Evolutionary conservation across 108 stramenopile genomes (phyloP), one percentile per base, ranked within the genome.

Genomic region (Aurantiochytrium sp.): DNA sequence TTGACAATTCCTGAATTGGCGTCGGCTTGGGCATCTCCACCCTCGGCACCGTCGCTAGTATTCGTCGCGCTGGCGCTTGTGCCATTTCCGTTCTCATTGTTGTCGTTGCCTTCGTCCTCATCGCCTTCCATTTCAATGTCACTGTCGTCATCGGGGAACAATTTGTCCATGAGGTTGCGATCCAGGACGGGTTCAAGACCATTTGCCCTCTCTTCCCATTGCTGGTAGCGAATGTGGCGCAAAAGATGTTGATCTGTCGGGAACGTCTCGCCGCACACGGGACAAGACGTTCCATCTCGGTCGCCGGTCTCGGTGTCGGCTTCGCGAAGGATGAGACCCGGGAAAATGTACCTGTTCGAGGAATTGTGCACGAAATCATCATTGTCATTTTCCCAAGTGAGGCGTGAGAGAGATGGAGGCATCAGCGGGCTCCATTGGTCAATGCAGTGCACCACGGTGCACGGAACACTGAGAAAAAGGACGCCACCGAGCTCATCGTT

Each of bases 401-500:
- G 25, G 10, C 76, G 76, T 2, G 76, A 83, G 4, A 35, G n/a
- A n/a, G n/a, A 5, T 10, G 90, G 90, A 10, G 90, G 90, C 90
- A 90, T 90, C 16, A 90, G 45, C 29, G 90, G 90, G 43, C 87
- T 88, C 58, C 58, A 60, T 23, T 49, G 42, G 47, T 90, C 90
- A 23, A 90, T 45, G 28, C 88, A 87, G 88, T 90, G 90, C 59
- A 90, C 90, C 23, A 90, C 88, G 35, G 72, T 49, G 59, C 88
- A 88, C 10, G 90, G 90, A 64, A 90, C 49, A 25, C 87, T 89
- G 53, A 90, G 49, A 16, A 90, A 60, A 18, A 90, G 58, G 2
- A 90, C 88, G 16, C 87, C 87, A 21, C 90, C 90, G 16, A 90
- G 88, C 69, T 90, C 90, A 69, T 90, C 90, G 44, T 90, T 90